Conservation (phyloP, 306 rosid species). For the Prunus armeniaca region DNA sequence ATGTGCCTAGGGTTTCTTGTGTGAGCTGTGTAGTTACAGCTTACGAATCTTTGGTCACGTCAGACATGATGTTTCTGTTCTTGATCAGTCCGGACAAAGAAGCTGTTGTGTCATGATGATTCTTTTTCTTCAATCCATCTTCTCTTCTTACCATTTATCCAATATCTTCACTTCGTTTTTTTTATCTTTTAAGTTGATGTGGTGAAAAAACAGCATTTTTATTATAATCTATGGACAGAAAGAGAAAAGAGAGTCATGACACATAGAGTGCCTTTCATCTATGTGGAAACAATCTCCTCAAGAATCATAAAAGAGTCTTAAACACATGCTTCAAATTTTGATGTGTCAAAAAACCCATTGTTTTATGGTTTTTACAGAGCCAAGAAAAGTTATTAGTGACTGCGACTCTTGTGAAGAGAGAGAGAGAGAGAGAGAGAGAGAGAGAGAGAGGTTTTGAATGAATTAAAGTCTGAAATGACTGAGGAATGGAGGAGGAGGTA, state of each 20-base stretch:
- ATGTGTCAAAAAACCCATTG: not conserved
- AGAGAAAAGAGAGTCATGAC: not conserved
- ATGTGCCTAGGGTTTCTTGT: constrained; percentile 12
- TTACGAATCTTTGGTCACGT: constrained; percentile 35
- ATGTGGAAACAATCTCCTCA: not conserved
- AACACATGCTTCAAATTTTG: not conserved
- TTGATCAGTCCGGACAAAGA: constrained; percentile 27
- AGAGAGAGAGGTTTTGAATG: not conserved
- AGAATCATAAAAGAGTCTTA: not conserved
- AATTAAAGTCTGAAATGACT: constrained; percentile 15
- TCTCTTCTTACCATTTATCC: not conserved
- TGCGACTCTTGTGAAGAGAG: not conserved
- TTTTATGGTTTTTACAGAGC: not conserved
- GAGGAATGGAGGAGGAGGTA: not conserved
- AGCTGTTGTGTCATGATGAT: constrained; percentile 17
- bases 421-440: not conserved
- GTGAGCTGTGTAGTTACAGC: constrained; percentile 11
- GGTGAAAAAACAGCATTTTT: not conserved
- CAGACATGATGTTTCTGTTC: constrained; percentile 33
- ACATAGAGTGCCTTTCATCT: not conserved
- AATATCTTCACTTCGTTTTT: not conserved
- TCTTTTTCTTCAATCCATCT: not conserved
- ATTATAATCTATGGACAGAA: not conserved
- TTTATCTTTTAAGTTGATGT: not conserved
- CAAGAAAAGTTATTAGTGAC: not conserved